phyloP scores from a whole-genome alignment of 805 yeast genomes.

The Grigorovia jiainica region DNA sequence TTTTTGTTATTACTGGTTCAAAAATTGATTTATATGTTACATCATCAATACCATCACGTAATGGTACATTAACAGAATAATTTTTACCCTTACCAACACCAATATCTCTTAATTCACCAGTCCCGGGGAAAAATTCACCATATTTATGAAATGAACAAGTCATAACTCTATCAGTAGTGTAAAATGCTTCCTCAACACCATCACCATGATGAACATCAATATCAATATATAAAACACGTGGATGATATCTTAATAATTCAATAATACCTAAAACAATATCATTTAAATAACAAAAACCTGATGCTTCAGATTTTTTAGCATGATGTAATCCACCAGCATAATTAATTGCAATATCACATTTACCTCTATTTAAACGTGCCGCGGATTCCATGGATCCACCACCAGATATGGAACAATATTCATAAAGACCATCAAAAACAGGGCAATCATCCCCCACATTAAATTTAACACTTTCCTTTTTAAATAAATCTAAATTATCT shows the following conservation, averaged over 20 bases:
- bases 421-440: constrained; percentile 89
- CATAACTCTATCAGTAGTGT: constrained; percentile 92
- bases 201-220: constrained; percentile 96
- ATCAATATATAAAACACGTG: constrained; percentile 87
- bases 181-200: constrained; percentile 96
- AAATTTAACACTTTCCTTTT: constrained; percentile 80
- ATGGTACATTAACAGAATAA: constrained; percentile 83
- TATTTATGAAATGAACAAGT: constrained; percentile 92
- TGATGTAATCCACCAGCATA: constrained; percentile 97
- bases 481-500: constrained; percentile 77
- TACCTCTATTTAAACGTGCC: constrained; percentile 71
- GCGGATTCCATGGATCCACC: constrained; percentile 95
- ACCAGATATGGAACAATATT: constrained; percentile 77
- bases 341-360: constrained; percentile 89
- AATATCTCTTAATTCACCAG: constrained; percentile 82
- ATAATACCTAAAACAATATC: constrained; percentile 87
- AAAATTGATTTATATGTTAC: constrained; percentile 66
- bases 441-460: constrained; percentile 94
- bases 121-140: constrained; percentile 96
- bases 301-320: constrained; percentile 89
- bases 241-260: constrained; percentile 78
- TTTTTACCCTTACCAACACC: constrained; percentile 87
- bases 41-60: constrained; percentile 93
- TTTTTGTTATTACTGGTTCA: constrained; percentile 83
- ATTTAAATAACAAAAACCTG: constrained; percentile 91